Evolutionary conservation across 2,329 filamentous ascomycete genomes (phyloP).

Genomic region (Rhexocercosporidium sp.): DNA sequence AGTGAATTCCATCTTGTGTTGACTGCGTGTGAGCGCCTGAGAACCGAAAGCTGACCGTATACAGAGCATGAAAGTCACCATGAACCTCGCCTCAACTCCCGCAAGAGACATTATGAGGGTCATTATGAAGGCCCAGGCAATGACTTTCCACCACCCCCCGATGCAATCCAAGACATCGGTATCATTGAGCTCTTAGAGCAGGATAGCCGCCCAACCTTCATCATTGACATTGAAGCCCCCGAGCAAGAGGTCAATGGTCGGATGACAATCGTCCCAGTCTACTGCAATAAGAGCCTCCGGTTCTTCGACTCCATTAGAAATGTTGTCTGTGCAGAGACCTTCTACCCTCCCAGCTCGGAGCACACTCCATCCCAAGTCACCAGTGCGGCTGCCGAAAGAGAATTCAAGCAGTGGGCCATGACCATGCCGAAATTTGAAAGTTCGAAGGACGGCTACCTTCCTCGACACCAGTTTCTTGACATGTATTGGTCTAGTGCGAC

Average conservation of each 20-base stretch:
- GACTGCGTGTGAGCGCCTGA: neutral
- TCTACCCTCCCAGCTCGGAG: constrained; percentile 20
- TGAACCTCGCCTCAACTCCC: neutral
- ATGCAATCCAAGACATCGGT: constrained; percentile 21
- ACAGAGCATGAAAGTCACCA: neutral
- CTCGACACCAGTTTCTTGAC: constrained; percentile 63
- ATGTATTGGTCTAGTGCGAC: constrained; percentile 75
- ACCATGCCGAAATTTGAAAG: constrained; percentile 57
- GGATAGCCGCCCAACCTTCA: constrained; percentile 34
- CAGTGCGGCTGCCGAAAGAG: constrained; percentile 31
- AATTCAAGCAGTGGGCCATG: constrained; percentile 72
- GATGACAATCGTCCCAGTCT: constrained; percentile 23
- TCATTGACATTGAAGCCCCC: constrained; percentile 30
- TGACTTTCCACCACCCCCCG: constrained; percentile 6
- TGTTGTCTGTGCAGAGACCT: constrained; percentile 31
- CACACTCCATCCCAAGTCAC: constrained; percentile 10
- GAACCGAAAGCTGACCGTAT: neutral
- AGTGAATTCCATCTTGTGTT: neutral
- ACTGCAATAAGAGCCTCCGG: constrained; percentile 29
- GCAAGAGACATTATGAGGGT: neutral
- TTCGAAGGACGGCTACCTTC: constrained; percentile 54
- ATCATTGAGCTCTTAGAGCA: constrained; percentile 34
- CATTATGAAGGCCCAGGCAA: neutral
- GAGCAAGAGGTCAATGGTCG: constrained; percentile 22
- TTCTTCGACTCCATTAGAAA: constrained; percentile 32